Conservation (phyloP, 768 basidiomycete genomes). For the Mycena albidolilacea region DNA sequence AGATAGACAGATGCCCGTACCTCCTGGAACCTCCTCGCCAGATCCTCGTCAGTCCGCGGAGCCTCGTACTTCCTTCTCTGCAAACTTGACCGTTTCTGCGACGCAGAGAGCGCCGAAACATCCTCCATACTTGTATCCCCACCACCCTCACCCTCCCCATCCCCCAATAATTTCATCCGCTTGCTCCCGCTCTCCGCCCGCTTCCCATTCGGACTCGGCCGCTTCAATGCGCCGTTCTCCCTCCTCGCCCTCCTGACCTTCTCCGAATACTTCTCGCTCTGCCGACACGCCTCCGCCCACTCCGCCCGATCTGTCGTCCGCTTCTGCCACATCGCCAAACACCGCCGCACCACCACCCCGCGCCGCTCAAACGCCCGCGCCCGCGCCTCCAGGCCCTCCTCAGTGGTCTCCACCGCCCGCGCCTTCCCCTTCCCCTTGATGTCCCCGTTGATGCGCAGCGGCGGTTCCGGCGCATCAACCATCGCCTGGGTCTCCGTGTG, state of each 20-base stretch:
- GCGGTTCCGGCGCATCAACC: background rate
- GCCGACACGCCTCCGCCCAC: slow-evolving; percentile 75
- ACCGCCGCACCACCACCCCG: slow-evolving; percentile 56
- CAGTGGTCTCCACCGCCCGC: slow-evolving; percentile 47
- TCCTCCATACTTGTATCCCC: slow-evolving; percentile 1
- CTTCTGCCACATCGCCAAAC: slow-evolving; percentile 64
- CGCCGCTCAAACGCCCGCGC: slow-evolving; percentile 60
- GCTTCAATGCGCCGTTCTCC: slow-evolving; percentile 31
- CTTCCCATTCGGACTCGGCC: slow-evolving; percentile 31
- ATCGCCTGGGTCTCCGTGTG: no score
- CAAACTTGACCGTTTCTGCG: slow-evolving; percentile 58
- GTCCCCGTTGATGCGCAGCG: slow-evolving; percentile 37
- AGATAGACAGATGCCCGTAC: slow-evolving; percentile 54
- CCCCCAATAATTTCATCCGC: slow-evolving; percentile 25
- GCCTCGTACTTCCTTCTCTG: slow-evolving; percentile 63
- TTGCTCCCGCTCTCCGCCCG: slow-evolving; percentile 22
- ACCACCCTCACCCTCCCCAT: slow-evolving; percentile 19
- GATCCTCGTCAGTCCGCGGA: slow-evolving; percentile 74
- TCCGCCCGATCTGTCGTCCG: slow-evolving; percentile 60
- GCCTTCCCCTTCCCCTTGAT: slow-evolving; percentile 47
- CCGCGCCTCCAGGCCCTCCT: slow-evolving; percentile 53
- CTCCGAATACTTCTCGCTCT: slow-evolving; percentile 73
- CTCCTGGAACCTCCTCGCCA: slow-evolving; percentile 78
- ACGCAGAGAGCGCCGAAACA: slow-evolving; percentile 41
- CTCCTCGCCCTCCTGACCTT: slow-evolving; percentile 53